A percentile compares a stretch with the other conserved stretches of the same genome.
Evolutionary conservation across 176 grass and related monocot species (phyloP).

Genomic region (Canna indica): DNA sequence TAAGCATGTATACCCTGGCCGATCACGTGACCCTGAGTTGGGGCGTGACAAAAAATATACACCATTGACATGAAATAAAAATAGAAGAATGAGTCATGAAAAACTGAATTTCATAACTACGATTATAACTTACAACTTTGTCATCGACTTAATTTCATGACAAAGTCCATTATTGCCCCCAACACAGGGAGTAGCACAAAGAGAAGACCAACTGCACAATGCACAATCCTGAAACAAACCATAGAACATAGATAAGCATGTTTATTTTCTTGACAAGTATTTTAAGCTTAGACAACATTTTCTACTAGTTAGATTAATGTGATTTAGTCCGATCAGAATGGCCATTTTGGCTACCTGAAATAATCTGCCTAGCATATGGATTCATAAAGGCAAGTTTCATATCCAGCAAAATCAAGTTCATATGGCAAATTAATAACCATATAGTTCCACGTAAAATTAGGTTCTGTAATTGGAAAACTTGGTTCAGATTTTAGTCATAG

Average conservation of each 20-base stretch:
- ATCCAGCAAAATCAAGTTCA: too few relatives aligned
- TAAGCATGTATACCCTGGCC: too few relatives aligned
- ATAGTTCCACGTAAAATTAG: neutral
- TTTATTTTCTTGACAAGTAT: neutral
- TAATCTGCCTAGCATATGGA: neutral
- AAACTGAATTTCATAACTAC: conserved; percentile 1
- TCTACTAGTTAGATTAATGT: neutral
- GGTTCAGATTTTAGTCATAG: neutral
- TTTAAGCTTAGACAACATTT: neutral
- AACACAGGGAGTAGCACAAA: conserved; percentile 96
- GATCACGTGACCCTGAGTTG: too few relatives aligned
- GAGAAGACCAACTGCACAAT: conserved; percentile 86
- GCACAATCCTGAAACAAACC: conserved; percentile 70
- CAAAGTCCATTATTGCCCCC: conserved; percentile 71
- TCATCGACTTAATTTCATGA: conserved; percentile 86
- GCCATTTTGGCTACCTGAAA: neutral
- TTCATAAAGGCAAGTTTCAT: neutral
- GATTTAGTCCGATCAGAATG: neutral
- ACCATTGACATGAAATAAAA: neutral
- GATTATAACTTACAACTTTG: conserved; percentile 54
- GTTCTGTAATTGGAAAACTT: neutral
- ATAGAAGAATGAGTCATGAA: neutral
- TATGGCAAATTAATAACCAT: too few relatives aligned
- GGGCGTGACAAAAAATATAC: neutral
- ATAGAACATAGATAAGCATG: conserved; percentile 9